These are phyloP conservation scores for Debaryomycetaceae sp. DNA, from an alignment of 1,139 yeast species.

Conservation along the genomic window DNA sequence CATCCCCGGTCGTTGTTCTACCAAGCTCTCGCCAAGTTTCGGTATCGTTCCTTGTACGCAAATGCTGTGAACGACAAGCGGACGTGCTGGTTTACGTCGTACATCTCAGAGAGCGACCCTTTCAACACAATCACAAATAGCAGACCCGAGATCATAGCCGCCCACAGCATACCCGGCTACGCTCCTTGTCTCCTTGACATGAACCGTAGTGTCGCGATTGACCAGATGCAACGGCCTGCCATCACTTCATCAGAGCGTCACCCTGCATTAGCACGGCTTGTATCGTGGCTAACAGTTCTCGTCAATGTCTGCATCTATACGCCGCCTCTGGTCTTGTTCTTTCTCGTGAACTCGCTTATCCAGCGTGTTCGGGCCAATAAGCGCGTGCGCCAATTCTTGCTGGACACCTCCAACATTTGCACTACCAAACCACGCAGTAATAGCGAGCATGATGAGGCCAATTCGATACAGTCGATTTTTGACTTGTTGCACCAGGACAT, in stretches of 20 bases:
- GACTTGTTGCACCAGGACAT: slow-evolving; percentile 10
- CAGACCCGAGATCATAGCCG: slow-evolving; percentile 25
- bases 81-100: slow-evolving; percentile 75
- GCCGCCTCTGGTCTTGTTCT: slow-evolving; percentile 44
- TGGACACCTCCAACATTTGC: slow-evolving; percentile 19
- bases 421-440: slow-evolving; percentile 3
- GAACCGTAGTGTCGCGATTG: slow-evolving; percentile 3
- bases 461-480: slow-evolving; percentile 5
- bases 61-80: slow-evolving; percentile 71
- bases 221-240: slow-evolving; percentile 1
- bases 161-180: slow-evolving; percentile 40
- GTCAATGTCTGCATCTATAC: slow-evolving; percentile 32
- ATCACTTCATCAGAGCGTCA: no score
- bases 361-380: slow-evolving; percentile 26
- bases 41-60: slow-evolving; percentile 49
- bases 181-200: slow-evolving; percentile 45
- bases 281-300: slow-evolving; percentile 37
- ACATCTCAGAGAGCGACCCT: slow-evolving; percentile 57
- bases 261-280: slow-evolving; percentile 2
- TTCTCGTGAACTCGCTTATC: slow-evolving; percentile 32
- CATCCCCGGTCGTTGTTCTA: slow-evolving; percentile 49
- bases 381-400: slow-evolving; percentile 21
- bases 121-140: slow-evolving; percentile 33
- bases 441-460: background rate
- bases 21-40: slow-evolving; percentile 43